Evolutionary conservation across 2,329 filamentous ascomycete genomes (phyloP), one percentile per base, ranked within the genome.

Genomic region (Beauveria brongniartii): DNA sequence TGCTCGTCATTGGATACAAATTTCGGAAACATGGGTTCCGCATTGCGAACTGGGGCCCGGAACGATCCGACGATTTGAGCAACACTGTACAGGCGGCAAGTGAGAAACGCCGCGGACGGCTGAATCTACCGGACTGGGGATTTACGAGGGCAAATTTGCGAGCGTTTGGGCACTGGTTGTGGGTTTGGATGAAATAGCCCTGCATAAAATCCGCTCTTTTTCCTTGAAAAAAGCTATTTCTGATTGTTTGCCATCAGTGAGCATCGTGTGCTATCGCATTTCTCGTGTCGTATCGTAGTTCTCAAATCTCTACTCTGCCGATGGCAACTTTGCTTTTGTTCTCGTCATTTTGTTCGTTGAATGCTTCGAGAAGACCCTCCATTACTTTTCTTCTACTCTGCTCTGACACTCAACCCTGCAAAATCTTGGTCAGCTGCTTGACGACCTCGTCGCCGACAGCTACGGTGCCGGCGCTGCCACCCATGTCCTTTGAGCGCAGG

Each of bases 401-500:
- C 1, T 16, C 34, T 37, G 5, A 5, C 5, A 37, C 34, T 37
- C 34, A 37, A 37, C 34, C 73, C 74, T 82, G 80, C 68, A 94
- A 79, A 55, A 92, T 75, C 73, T 84, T 85, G 73, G 83, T 80
- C 62, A 96, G 77, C 79, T 96, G 87, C 53, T 66, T 66, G 24
- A 87, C 86, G 65, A 97, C 81, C 1, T 90, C 90, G 74, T 97
- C 90, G 63, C 92, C 91, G 43, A 76, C 88, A 69, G 94, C 85
- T 50, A 75, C 78, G 5, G 93, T 97, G 65, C 80, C 84, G 12
- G 86, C 80, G 59, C 75, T 83, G 62, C 94, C 93, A 53, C 91
- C 91, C 67, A 97, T 89, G 72, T 97, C 93, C 72, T 84, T 88
- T 18, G 93, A 97, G 64, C 86, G 81, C 53, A 92, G 75, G 41